Percentiles rank a stretch among this genome's conserved stretches.
Conservation (phyloP, 176 grass and related monocot species). For the Chloris gayana region DNA sequence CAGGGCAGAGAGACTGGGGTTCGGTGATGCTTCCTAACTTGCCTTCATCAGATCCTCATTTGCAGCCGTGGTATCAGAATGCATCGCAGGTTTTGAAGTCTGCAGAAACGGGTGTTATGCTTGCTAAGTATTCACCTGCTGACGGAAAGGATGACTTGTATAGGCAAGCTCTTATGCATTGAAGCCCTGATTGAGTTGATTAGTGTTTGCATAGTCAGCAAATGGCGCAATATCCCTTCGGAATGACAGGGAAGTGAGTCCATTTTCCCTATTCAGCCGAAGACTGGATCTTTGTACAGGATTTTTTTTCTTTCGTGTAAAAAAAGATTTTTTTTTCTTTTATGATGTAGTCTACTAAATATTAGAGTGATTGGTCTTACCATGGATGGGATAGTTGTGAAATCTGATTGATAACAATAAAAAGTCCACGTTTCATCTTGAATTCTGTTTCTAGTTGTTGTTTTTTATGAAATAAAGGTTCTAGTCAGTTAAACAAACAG, state of each 20-base stretch:
- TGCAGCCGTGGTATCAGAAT: constrained; percentile 77
- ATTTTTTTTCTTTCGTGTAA: background rate
- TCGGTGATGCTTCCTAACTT: constrained; percentile 61
- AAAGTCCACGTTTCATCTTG: constrained; percentile 22
- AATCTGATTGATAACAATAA: constrained; percentile 6
- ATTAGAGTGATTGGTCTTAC: background rate
- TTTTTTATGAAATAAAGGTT: constrained; percentile 5
- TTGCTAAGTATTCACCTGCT: constrained; percentile 62
- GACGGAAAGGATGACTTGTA: constrained; percentile 84
- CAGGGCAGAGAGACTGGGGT: constrained; percentile 79
- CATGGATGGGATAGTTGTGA: background rate
- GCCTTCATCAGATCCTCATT: constrained; percentile 47
- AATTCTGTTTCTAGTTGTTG: constrained; percentile 7
- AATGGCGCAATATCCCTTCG: background rate
- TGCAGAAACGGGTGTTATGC: constrained; percentile 43
- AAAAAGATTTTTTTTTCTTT: constrained; percentile 3
- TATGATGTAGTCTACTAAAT: constrained; percentile 11
- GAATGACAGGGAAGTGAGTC: background rate
- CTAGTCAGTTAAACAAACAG: background rate
- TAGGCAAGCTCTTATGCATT: constrained; percentile 74
- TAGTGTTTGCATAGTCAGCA: background rate
- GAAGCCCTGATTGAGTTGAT: background rate
- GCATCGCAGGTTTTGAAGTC: constrained; percentile 64
- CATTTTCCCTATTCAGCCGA: background rate
- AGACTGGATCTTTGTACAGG: constrained; percentile 16